A percentile compares a stretch with the other conserved stretches of the same genome.
Conservation (phyloP, 306 rosid species). For the Fagus sylvatica region DNA sequence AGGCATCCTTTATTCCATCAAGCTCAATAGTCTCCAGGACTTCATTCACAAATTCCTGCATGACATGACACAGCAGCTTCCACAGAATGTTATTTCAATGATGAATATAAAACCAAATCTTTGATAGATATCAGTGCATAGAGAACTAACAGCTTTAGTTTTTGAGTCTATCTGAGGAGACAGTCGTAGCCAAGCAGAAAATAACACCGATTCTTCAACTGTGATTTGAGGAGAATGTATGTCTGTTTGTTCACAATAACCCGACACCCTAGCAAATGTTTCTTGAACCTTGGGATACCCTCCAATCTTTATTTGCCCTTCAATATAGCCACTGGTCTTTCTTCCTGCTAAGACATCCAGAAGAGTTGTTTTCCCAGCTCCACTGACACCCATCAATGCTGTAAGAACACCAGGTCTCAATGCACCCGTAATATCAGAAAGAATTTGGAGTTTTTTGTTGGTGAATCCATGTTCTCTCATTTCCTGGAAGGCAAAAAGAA, state of each 20-base stretch:
- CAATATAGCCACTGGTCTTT: not conserved
- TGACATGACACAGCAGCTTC: too few relatives aligned
- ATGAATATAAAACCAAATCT: not conserved
- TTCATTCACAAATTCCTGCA: constrained; percentile 54
- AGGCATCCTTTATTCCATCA: constrained; percentile 46
- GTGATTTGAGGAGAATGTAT: constrained; percentile 7
- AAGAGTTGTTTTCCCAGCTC: constrained; percentile 15
- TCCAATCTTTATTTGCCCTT: constrained; percentile 8
- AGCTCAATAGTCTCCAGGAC: constrained; percentile 64
- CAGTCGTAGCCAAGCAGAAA: constrained; percentile 10
- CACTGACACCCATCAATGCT: constrained; percentile 14
- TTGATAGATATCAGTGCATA: not conserved
- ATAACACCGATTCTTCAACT: not conserved
- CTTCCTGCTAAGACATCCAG: not conserved
- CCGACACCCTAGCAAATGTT: not conserved
- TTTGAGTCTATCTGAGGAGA: constrained; percentile 6
- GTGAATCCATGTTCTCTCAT: constrained; percentile 35
- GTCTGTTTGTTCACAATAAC: constrained; percentile 9
- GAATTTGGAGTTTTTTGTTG: constrained; percentile 8
- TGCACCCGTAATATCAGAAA: constrained; percentile 8
- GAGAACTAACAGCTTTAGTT: constrained; percentile 1
- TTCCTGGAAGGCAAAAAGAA: constrained; percentile 32
- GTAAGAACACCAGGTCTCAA: constrained; percentile 3
- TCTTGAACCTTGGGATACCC: constrained; percentile 5
- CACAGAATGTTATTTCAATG: not conserved